Base-by-base conservation (phyloP, 2,329 filamentous ascomycete species). In the Trematosphaeria pertusa region DNA sequence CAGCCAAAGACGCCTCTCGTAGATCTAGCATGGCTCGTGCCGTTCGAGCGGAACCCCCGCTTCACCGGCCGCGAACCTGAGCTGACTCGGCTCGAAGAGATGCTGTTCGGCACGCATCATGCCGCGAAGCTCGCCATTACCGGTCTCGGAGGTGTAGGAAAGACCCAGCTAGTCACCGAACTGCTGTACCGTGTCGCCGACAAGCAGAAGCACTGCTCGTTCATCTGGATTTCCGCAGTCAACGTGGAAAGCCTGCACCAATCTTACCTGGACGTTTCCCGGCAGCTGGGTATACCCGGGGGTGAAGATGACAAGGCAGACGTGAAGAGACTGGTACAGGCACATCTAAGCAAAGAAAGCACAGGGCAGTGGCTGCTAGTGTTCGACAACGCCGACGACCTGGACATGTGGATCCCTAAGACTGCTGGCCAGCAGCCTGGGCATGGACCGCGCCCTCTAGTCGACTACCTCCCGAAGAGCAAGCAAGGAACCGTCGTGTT, bases 151-250 rank as follows among this genome's bases (percentile, higher is more conserved):
- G 55, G 55, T 18, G 53, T 58, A 36, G 53, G 53, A 22, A 56
- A 56, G 40, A 56, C 53, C 11, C 50, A 56, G 34, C 22, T 56
- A 0, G 51, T 49, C 4, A 39, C 48, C 5, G 52, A 56, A 35
- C 28, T 67, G 18, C 54, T 61, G 10, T 61, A 65, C 40, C 49
- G 46, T 26, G 44, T 56, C 24, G 49, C 43, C 30, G 46, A 59
- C n/a, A 47, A 51, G 24, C 31, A 59, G 34, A 8, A 36, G 8
- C 42, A 54, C 30, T 58, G 31, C 44, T 60, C 64, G 1, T 42
- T 67, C 20, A 61, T 64, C 37, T 68, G 63, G 64, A 53, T 68
- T 20, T 50, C 58, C 11, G 56, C 43, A 14, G 59, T 42, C 3
- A 63, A 51, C 22, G 7, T 33, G 5, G 58, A 59, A 34, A 47